Evolutionary conservation across 805 yeast species (phyloP).

Genomic region (Teunomyces atbi): DNA sequence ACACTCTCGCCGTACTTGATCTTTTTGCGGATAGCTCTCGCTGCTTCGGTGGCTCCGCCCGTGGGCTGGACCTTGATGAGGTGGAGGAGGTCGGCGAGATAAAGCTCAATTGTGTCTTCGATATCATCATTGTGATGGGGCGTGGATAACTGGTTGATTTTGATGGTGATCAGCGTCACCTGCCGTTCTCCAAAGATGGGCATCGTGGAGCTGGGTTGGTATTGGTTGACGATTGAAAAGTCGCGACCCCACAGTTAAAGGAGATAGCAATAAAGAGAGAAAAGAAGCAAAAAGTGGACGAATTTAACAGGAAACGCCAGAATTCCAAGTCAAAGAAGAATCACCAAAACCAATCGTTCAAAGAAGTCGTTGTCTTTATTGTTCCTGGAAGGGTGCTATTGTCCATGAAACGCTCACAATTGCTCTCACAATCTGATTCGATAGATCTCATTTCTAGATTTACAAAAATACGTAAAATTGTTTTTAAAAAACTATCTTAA

Average conservation of each 20-base stretch:
- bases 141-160: conserved; percentile 50
- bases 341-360: too few relatives aligned
- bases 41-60: conserved; percentile 65
- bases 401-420: too few relatives aligned
- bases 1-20: conserved; percentile 74
- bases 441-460: too few relatives aligned
- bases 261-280: background rate
- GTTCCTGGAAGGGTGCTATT: too few relatives aligned
- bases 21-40: conserved; percentile 84
- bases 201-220: conserved; percentile 18
- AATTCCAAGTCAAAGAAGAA: too few relatives aligned
- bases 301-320: background rate
- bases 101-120: conserved; percentile 35
- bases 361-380: too few relatives aligned
- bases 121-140: conserved; percentile 41
- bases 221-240: background rate
- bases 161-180: conserved; percentile 68
- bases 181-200: conserved; percentile 58
- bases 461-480: too few relatives aligned
- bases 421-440: too few relatives aligned
- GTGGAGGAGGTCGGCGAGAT: conserved; percentile 58
- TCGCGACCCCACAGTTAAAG: background rate
- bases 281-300: background rate
- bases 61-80: conserved; percentile 40
- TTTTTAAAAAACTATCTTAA: too few relatives aligned